Base-by-base conservation (phyloP, 305 asterid species). In the Fraxinus greggii region DNA sequence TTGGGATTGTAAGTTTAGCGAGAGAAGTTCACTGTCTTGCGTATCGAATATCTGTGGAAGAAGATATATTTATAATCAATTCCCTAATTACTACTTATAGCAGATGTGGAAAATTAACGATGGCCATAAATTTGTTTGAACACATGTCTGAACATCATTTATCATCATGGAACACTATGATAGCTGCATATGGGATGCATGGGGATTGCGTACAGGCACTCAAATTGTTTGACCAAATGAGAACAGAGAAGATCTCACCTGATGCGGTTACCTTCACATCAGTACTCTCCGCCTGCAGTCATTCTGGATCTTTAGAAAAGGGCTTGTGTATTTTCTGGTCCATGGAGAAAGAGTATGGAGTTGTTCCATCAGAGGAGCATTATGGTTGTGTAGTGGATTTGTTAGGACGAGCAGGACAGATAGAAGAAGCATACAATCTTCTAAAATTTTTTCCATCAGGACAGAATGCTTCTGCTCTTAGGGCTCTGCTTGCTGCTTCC, bases 251-350 rank as follows among this genome's bases (percentile, higher is more conserved):
- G 3, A 6, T 89, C 7, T 40, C 42, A 15, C 91, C 88, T 1
- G 92, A 92, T 76, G 87, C 82, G 7, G 83, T 86, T 23, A 90
- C 93, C 8, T 84, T 90, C 83, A 91, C 84, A 78, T 79, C 92
- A 17, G 10, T 92, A 12, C 90, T 92, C 67, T 89, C 92, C 0
- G 89, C 92, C 8, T 92, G 95, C 84, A 92, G 95, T 89, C 93
- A 92, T 56, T 72, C 86, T 12, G 95, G 95, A 38, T 65, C 76
- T 0, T 35, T 90, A 51, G 79, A 84, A 7, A 89, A 89, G 81
- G 95, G 95, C n/a, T 54, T 92, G 12, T n/a, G 15, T 8, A 81
- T 81, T 28, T 89, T 89, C 86, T 77, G 33, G 70, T 86, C 92
- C 19, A 89, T 90, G 93, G 86, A 78, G 81, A 89, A 84, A 21